Evolutionary conservation across 352 stramenopile species (phyloP), one percentile per base, ranked within the genome.

Genomic region (Phytophthora multivora): DNA sequence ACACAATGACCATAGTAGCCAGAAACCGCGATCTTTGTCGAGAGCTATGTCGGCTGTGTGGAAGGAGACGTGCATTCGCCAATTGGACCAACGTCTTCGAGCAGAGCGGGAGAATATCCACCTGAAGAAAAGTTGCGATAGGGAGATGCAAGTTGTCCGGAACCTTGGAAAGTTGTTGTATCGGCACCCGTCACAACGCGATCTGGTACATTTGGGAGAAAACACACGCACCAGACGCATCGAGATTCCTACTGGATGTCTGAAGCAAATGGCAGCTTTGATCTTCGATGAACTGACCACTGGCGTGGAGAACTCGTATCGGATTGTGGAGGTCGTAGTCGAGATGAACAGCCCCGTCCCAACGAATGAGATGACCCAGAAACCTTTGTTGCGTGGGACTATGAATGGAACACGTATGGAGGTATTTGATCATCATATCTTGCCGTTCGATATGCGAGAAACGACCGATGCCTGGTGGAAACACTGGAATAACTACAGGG

Each of bases 391-490:
- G 12, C 67, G 64, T 12, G 63, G 63, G 12, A 59, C 51, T n/a
- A 63, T 65, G 19, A 56, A 59, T 13, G 68, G 68, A 5, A 72
- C 71, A 58, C 69, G 66, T 30, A 38, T 74, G 7, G 62, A 80
- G 43, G 59, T 80, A 9, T 75, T 69, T 25, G 68, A 69, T 23
- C 58, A 59, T 9, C 68, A 63, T 0, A 46, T 79, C 13, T n/a
- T 80, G 36, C 71, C 74, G 5, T 80, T 78, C 18, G 59, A 54
- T 18, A 41, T 80, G 49, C 52, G 55, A 11, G 43, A 40, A 2
- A 75, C 73, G 10, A 48, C 59, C 10, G 61, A 65, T 15, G 66
- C 73, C 5, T 66, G 71, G 62, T 81, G 73, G 73, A 38, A 39
- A 48, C 35, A 46, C 18, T 71, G 56, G 43, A 31, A 69, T 42